phyloP scores from a whole-genome alignment of 2,329 filamentous ascomycete species.

The Fusarium agapanthi region DNA sequence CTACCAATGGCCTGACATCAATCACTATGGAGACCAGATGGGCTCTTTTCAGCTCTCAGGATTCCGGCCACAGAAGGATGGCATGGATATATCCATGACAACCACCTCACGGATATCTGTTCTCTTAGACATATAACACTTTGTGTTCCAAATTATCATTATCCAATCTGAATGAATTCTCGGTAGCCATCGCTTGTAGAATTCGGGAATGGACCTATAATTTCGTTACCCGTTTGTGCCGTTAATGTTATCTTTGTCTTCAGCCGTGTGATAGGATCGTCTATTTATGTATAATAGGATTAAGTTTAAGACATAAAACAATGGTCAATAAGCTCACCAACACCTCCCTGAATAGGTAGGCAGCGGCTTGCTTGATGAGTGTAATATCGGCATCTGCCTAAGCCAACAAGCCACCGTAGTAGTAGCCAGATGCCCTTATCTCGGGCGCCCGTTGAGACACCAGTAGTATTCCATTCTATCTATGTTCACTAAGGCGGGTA shows the following conservation, averaged over 20 bases:
- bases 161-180: neutral
- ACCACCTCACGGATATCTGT: neutral
- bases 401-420: neutral
- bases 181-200: neutral
- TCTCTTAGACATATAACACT: neutral
- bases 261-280: neutral
- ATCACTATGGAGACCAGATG: conserved; percentile 25
- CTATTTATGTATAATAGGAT: neutral
- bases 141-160: neutral
- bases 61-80: neutral
- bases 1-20: conserved; percentile 25
- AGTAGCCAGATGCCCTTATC: neutral
- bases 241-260: neutral
- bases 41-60: neutral
- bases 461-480: neutral
- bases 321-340: neutral
- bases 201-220: neutral
- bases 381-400: neutral
- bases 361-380: neutral
- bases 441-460: neutral
- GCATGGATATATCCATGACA: neutral
- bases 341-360: neutral
- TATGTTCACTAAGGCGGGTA: neutral
- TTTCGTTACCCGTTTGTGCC: neutral
- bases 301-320: neutral